Conservation (phyloP, 805 yeast species). For the Cyberlindnera xishuangbannaensis region DNA sequence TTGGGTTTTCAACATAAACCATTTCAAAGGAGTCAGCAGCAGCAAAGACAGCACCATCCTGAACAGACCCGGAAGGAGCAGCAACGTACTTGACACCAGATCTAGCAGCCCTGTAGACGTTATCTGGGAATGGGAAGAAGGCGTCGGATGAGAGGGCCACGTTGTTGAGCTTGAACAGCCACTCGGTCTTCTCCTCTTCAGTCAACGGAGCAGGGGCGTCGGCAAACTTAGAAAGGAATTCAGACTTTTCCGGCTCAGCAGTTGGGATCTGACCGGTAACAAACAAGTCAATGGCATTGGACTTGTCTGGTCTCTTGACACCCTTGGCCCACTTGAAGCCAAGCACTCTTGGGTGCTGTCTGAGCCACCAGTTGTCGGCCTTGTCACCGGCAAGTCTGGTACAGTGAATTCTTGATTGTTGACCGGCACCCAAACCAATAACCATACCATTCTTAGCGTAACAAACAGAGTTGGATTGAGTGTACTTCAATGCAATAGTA, state of each 20-base stretch:
- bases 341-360: slow-evolving; percentile 95
- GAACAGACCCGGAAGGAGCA: slow-evolving; percentile 97
- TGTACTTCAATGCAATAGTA: slow-evolving; percentile 93
- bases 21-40: slow-evolving; percentile 91
- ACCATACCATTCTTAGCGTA: slow-evolving; percentile 99
- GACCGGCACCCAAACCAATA: slow-evolving; percentile 98
- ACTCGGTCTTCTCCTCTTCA: slow-evolving; percentile 74
- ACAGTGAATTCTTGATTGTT: slow-evolving; percentile 98
- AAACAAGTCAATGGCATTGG: slow-evolving; percentile 92
- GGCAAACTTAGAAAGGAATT: slow-evolving; percentile 85
- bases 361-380: slow-evolving; percentile 99
- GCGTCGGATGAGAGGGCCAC: slow-evolving; percentile 97
- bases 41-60: slow-evolving; percentile 92
- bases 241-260: slow-evolving; percentile 86
- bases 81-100: slow-evolving; percentile 95
- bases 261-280: slow-evolving; percentile 91
- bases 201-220: slow-evolving; percentile 81
- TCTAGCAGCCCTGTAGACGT: slow-evolving; percentile 94
- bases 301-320: slow-evolving; percentile 96
- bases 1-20: slow-evolving; percentile 95
- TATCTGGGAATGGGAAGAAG: slow-evolving; percentile 99
- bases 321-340: slow-evolving; percentile 98
- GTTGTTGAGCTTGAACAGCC: slow-evolving; percentile 73
- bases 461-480: slow-evolving; percentile 97
- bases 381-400: slow-evolving; percentile 99